These are phyloP conservation scores for Excoecaria cochinchinensis DNA, from an alignment of 345 rosid genomes.

Conservation along the genomic window DNA sequence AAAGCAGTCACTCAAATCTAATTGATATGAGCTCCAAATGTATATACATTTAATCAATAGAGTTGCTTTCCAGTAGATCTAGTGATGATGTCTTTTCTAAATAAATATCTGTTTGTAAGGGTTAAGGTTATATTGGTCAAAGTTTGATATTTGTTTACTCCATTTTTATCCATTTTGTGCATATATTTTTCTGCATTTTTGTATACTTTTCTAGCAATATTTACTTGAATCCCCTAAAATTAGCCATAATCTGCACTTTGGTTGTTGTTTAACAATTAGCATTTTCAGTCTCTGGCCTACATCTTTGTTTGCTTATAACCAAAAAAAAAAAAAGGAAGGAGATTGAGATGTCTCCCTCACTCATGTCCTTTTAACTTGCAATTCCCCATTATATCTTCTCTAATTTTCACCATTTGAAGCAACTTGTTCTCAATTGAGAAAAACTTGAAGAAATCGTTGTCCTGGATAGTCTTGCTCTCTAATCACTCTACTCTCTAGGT, in stretches of 20 bases:
- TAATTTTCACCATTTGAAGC: neutral
- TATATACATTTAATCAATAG: neutral
- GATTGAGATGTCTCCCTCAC: no score
- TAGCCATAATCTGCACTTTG: neutral
- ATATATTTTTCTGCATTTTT: neutral
- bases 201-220: neutral
- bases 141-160: neutral
- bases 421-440: neutral
- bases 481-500: neutral
- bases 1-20: neutral
- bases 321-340: no score
- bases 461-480: neutral
- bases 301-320: no score
- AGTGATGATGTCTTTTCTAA: neutral
- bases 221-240: neutral
- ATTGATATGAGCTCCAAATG: neutral
- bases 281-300: no score
- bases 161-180: neutral
- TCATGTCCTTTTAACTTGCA: neutral
- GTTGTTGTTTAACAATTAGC: no score
- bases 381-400: neutral
- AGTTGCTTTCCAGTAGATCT: neutral
- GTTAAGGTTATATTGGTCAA: neutral
- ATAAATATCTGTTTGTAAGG: neutral
- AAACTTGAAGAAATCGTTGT: neutral